These are phyloP conservation scores for Hypoxylon crocopeplum DNA, from an alignment of 495 filamentous ascomycete genomes.

Conservation along the genomic window DNA sequence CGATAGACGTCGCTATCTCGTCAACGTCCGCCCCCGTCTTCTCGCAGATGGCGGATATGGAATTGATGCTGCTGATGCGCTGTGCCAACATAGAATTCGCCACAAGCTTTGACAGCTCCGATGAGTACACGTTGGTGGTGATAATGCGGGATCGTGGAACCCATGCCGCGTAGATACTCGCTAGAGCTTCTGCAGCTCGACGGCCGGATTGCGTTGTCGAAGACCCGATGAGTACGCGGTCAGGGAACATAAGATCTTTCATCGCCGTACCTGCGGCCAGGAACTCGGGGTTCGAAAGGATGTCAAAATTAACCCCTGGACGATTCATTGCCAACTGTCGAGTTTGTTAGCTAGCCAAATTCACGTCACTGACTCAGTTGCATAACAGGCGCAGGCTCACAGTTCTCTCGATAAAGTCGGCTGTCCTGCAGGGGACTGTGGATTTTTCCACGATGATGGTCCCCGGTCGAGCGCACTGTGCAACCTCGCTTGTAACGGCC, in stretches of 20 bases:
- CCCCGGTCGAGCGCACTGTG: slow-evolving; percentile 66
- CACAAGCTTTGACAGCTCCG: slow-evolving; percentile 79
- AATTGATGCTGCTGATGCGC: slow-evolving; percentile 83
- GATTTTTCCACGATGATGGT: slow-evolving; percentile 85
- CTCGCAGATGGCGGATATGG: slow-evolving; percentile 81
- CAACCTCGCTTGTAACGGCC: slow-evolving; percentile 69
- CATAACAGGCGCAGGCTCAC: slow-evolving; percentile 46
- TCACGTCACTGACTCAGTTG: neutral
- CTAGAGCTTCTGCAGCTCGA: slow-evolving; percentile 67
- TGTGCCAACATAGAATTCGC: slow-evolving; percentile 85
- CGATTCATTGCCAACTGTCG: slow-evolving; percentile 53
- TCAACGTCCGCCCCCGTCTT: slow-evolving; percentile 76
- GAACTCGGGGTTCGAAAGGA: slow-evolving; percentile 87
- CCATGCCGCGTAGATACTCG: slow-evolving; percentile 74
- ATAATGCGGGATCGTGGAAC: slow-evolving; percentile 70
- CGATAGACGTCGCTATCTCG: slow-evolving; percentile 73
- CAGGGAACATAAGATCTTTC: slow-evolving; percentile 71
- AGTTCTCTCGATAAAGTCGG: slow-evolving; percentile 71
- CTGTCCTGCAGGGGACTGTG: slow-evolving; percentile 82
- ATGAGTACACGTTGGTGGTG: slow-evolving; percentile 78
- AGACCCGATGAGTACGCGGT: slow-evolving; percentile 80
- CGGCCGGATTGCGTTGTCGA: slow-evolving; percentile 60
- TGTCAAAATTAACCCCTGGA: slow-evolving; percentile 70
- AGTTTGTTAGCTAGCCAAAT: slow-evolving; percentile 3
- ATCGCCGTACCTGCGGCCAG: slow-evolving; percentile 81